These are phyloP conservation scores for Lippia alba DNA, from an alignment of 305 asterid species.

Conservation along the genomic window DNA sequence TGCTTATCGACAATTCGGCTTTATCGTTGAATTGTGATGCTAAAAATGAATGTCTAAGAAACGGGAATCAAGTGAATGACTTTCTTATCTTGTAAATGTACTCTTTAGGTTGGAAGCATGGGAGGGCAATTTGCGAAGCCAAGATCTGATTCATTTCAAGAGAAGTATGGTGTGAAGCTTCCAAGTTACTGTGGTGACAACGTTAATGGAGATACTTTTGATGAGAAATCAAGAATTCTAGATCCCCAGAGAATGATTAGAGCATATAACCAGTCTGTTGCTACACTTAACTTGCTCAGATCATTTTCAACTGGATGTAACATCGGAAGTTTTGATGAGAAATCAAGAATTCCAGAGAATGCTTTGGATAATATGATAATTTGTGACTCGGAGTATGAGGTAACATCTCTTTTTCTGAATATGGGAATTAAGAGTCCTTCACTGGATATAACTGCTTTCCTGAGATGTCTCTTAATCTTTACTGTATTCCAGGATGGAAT, in stretches of 20 bases:
- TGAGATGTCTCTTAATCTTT: conserved; percentile 27
- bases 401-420: conserved; percentile 28
- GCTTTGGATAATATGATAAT: conserved; percentile 51
- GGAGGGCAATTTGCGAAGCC: conserved; percentile 97
- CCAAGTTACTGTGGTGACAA: conserved; percentile 93
- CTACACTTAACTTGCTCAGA: conserved; percentile 83
- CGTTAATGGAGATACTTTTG: conserved; percentile 79
- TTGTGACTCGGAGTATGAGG: conserved; percentile 69
- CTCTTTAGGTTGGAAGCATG: conserved; percentile 83
- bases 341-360: conserved; percentile 36
- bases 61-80: conserved; percentile 9
- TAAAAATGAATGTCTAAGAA: not conserved
- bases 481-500: conserved; percentile 52
- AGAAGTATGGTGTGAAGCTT: conserved; percentile 81
- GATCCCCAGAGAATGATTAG: conserved; percentile 84
- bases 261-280: conserved; percentile 84
- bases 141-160: conserved; percentile 80
- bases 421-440: conserved; percentile 1
- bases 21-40: conserved; percentile 3
- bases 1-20: not conserved
- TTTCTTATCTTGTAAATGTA: conserved; percentile 17
- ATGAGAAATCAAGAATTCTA: conserved; percentile 77
- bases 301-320: conserved; percentile 89
- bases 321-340: conserved; percentile 78
- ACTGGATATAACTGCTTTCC: conserved; percentile 16